Evolutionary conservation across 164 flowering plant species (phyloP), one percentile per base, ranked within the genome.

Genomic region (Aristolochia californica): DNA sequence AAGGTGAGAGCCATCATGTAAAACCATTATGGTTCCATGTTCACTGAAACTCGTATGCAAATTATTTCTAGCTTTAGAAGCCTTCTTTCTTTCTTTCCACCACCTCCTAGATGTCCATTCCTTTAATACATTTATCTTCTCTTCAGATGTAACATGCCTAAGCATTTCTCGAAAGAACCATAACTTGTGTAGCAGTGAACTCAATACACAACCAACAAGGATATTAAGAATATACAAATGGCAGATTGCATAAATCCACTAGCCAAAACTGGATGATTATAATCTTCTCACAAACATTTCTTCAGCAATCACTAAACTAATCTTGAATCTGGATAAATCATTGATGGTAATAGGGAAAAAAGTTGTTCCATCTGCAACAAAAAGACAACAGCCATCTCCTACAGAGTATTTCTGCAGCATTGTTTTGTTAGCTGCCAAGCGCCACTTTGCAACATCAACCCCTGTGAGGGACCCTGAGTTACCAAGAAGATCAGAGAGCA

Each of bases 381-480:
- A 93, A 23, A 89, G 90, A 13, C 97, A 77, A 64, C 99, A 85
- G 22, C 75, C 76, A 65, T 77, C 81, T 30, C 91, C 91, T 18
- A 84, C 58, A 12, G 63, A 69, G 73, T 93, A 93, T 69, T 89
- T 93, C 72, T 77, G 95, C 53, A 93, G 52, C 85, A 93, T 74
- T 52, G 98, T 89, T 68, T 91, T 72, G 66, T 94, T 81, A 60
- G 99, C 95, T n/a, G 96, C 96, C 55, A 93, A 70, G 43, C 99
- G 89, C 65, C 85, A 96, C 47, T 67, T 78, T 43, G 99, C 83
- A 68, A 87, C 67, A 78, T 89, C 99, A 57, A 93, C 94, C 50
- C 90, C 97, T 67, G 99, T 89, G 38, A 83, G 77, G 62, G 99
- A 81, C 54, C 99, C 99, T 4, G 83, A 82, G 62, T 59, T 66